Evolutionary conservation across 345 rosid species (phyloP).

Genomic region (Melaleuca quinquenervia): DNA sequence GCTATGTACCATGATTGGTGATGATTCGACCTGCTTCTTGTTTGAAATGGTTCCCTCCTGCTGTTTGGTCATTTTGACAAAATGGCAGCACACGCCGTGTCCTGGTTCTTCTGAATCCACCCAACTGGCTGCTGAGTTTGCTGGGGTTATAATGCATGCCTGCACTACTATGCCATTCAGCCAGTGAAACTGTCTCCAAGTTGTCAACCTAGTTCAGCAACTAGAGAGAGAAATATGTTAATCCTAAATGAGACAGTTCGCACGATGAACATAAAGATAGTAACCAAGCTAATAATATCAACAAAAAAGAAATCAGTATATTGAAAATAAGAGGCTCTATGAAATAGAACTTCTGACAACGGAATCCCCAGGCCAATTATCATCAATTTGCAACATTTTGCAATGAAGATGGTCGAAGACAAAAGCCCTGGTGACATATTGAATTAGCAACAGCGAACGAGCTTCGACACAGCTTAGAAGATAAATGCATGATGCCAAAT

Average conservation of each 20-base stretch:
- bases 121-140: background rate
- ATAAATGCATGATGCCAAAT: background rate
- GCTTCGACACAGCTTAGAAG: background rate
- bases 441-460: background rate
- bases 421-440: background rate
- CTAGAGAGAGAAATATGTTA: background rate
- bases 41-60: slow-evolving; percentile 21
- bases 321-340: background rate
- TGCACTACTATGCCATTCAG: background rate
- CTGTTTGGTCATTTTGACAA: slow-evolving; percentile 23
- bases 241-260: background rate
- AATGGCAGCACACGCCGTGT: background rate
- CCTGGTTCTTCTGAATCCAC: background rate
- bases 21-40: slow-evolving; percentile 17
- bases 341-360: background rate
- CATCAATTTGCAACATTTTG: background rate
- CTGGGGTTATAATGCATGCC: background rate
- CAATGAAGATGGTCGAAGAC: background rate
- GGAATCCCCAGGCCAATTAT: background rate
- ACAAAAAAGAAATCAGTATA: too few relatives aligned
- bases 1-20: slow-evolving; percentile 24
- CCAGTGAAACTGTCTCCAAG: background rate
- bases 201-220: background rate
- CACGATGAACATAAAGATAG: background rate
- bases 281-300: background rate